These are phyloP conservation scores for Boletus vinaceobasis DNA, from an alignment of 768 basidiomycete species.

Conservation along the genomic window DNA sequence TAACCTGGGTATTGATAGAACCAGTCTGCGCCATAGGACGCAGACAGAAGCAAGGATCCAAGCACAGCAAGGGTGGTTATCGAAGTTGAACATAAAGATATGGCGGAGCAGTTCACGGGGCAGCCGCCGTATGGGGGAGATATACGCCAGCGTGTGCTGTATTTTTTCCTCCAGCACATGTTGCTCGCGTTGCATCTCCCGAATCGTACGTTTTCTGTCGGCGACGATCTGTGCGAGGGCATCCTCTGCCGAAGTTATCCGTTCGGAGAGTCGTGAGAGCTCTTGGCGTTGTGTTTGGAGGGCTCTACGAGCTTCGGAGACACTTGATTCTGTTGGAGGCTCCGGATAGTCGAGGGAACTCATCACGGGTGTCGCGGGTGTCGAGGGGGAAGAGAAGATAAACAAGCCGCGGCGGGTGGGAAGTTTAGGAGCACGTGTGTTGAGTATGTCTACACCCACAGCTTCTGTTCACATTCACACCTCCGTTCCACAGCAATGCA, in stretches of 20 bases:
- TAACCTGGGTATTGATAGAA: constrained; percentile 60
- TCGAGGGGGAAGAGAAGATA: constrained; percentile 6
- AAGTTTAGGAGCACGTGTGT: constrained; percentile 26
- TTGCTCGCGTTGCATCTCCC: constrained; percentile 50
- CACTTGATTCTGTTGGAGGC: constrained; percentile 55
- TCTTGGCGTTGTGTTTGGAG: constrained; percentile 35
- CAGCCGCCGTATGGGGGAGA: constrained; percentile 68
- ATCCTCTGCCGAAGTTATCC: constrained; percentile 52
- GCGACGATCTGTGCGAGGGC: constrained; percentile 56
- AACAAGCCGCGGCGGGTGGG: constrained; percentile 19
- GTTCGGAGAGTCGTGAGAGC: constrained; percentile 35
- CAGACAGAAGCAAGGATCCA: constrained; percentile 76
- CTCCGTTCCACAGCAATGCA: constrained; percentile 11
- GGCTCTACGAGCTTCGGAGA: constrained; percentile 48
- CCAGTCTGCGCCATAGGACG: constrained; percentile 60
- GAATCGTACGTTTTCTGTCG: constrained; percentile 52
- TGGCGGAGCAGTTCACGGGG: constrained; percentile 71
- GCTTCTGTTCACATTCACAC: not conserved
- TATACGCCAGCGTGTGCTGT: constrained; percentile 54
- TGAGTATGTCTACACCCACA: not conserved
- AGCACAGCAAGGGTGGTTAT: constrained; percentile 67
- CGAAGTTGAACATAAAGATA: constrained; percentile 68
- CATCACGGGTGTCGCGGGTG: constrained; percentile 28
- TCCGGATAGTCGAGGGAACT: constrained; percentile 40
- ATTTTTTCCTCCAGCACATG: constrained; percentile 46